A percentile compares a stretch with the other conserved stretches of the same genome.
phyloP scores from a whole-genome alignment of 352 stramenopile species.

The Phytopythium ostracodes region DNA sequence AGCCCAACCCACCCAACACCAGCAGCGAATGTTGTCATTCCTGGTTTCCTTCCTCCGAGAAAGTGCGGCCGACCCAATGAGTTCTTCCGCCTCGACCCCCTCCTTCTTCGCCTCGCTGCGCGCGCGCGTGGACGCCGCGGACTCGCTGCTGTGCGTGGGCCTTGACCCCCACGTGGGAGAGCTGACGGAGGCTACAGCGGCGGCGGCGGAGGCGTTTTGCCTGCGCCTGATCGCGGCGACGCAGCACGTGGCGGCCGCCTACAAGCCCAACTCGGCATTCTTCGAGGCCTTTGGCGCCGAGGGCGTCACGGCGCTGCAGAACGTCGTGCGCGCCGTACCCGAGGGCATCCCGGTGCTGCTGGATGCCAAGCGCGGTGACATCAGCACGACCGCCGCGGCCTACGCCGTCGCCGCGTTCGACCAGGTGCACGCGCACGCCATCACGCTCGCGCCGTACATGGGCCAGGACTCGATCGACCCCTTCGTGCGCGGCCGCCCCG shows the following conservation, averaged over 20 bases:
- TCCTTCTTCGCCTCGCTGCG: constrained; percentile 89
- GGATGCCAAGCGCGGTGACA: constrained; percentile 98
- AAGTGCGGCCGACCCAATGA: neutral
- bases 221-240: constrained; percentile 94
- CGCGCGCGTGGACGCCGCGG: constrained; percentile 77
- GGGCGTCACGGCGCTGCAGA: constrained; percentile 86
- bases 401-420: constrained; percentile 96
- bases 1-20: neutral
- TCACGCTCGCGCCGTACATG: constrained; percentile 99
- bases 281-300: constrained; percentile 93
- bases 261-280: constrained; percentile 99
- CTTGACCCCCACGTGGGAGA: constrained; percentile 94
- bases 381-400: constrained; percentile 95
- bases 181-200: constrained; percentile 75
- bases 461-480: constrained; percentile 96
- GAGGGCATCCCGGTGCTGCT: constrained; percentile 94
- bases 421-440: constrained; percentile 89
- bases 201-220: constrained; percentile 94
- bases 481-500: constrained; percentile 90
- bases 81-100: neutral
- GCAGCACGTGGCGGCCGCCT: constrained; percentile 90
- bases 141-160: constrained; percentile 98
- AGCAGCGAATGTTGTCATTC: neutral
- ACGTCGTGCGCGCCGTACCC: constrained; percentile 89
- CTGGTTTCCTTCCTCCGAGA: neutral